Conservation (phyloP, 495 filamentous ascomycete genomes). For the Cercophora samala region DNA sequence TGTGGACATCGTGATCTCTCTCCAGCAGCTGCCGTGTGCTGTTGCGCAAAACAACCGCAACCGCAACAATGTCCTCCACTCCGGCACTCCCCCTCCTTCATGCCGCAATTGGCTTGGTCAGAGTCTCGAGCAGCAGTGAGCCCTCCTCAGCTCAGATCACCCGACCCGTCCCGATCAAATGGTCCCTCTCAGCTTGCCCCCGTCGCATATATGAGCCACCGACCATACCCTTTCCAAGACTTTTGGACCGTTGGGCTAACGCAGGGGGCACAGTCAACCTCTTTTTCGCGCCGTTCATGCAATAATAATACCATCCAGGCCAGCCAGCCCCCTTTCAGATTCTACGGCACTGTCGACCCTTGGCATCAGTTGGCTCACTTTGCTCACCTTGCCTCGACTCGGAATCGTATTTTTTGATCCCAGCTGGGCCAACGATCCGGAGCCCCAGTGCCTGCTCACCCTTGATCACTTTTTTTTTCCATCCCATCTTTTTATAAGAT, state of each 20-base stretch:
- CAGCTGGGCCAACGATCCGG: not conserved
- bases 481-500: not conserved
- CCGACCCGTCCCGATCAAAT: not conserved
- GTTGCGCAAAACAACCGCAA: not conserved
- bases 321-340: not conserved
- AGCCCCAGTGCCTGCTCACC: not conserved
- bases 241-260: not conserved
- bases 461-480: not conserved
- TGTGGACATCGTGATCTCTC: not conserved
- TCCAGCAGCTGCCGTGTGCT: not conserved
- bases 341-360: not conserved
- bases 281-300: not conserved
- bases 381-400: not conserved
- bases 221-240: not conserved
- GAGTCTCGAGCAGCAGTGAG: not conserved
- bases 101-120: not conserved
- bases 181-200: not conserved
- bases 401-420: not conserved
- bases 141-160: too few relatives aligned
- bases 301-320: not conserved
- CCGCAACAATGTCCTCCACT: not conserved
- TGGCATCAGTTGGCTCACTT: not conserved
- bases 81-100: not conserved
- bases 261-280: not conserved
- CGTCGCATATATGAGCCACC: not conserved